Conservation (phyloP, 768 basidiomycete species). For the Tricholoma bakamatsutake region DNA sequence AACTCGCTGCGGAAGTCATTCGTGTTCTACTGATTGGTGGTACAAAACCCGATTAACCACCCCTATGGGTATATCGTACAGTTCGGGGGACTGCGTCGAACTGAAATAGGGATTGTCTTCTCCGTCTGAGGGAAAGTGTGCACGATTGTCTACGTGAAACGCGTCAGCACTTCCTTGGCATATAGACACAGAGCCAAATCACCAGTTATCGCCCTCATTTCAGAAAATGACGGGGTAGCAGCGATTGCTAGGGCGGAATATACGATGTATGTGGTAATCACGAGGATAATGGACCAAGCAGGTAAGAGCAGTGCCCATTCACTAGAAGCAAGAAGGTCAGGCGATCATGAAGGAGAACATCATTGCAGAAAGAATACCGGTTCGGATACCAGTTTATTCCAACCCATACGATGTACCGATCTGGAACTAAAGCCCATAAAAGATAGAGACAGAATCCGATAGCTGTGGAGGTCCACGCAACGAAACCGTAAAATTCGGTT, state of each 20-base stretch:
- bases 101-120: slow-evolving; percentile 43
- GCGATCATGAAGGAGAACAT: neutral
- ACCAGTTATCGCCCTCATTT: slow-evolving; percentile 68
- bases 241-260: slow-evolving; percentile 74
- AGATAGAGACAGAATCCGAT: slow-evolving; percentile 65
- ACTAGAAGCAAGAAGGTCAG: slow-evolving; percentile 30
- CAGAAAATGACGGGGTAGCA: slow-evolving; percentile 63
- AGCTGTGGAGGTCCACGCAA: slow-evolving; percentile 75
- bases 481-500: slow-evolving; percentile 88
- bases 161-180: slow-evolving; percentile 6
- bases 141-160: slow-evolving; percentile 46
- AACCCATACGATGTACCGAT: slow-evolving; percentile 54
- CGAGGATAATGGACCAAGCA: slow-evolving; percentile 64
- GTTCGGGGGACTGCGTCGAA: slow-evolving; percentile 47
- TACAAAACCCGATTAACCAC: slow-evolving; percentile 76
- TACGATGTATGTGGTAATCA: slow-evolving; percentile 68
- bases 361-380: slow-evolving; percentile 40
- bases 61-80: slow-evolving; percentile 81
- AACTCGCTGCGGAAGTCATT: neutral
- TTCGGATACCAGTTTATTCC: slow-evolving; percentile 88
- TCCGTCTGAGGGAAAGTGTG: slow-evolving; percentile 39
- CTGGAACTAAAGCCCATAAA: slow-evolving; percentile 78
- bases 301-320: slow-evolving; percentile 86
- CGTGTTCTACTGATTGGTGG: slow-evolving; percentile 1
- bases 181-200: slow-evolving; percentile 8